These are phyloP conservation scores for Alternaria alternata DNA, from an alignment of 2,329 filamentous ascomycete species.

Conservation along the genomic window DNA sequence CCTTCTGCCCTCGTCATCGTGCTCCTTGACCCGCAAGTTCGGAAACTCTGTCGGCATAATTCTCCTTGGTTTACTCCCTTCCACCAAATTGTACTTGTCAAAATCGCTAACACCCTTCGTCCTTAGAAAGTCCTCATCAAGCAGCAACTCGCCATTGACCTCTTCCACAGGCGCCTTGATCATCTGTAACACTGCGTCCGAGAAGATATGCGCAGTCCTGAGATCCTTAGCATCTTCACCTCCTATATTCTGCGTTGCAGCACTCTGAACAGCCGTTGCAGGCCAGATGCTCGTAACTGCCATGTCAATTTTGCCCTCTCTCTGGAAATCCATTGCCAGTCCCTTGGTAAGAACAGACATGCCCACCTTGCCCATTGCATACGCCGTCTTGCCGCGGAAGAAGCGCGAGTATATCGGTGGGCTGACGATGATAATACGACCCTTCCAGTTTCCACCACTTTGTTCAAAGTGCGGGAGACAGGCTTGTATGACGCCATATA, in stretches of 20 bases:
- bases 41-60: slow-evolving; percentile 81
- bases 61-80: slow-evolving; percentile 69
- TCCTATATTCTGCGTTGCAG: slow-evolving; percentile 67
- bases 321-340: slow-evolving; percentile 79
- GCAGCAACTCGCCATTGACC: slow-evolving; percentile 75
- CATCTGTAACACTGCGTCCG: slow-evolving; percentile 79
- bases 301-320: slow-evolving; percentile 72
- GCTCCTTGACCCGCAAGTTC: slow-evolving; percentile 75
- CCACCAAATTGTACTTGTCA: slow-evolving; percentile 73
- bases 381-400: slow-evolving; percentile 85
- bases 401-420: slow-evolving; percentile 88
- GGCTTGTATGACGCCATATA: slow-evolving; percentile 77
- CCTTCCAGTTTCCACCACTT: slow-evolving; percentile 60
- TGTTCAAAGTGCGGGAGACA: slow-evolving; percentile 70
- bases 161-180: slow-evolving; percentile 64
- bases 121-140: slow-evolving; percentile 84
- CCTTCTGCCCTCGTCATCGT: slow-evolving; percentile 78
- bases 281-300: slow-evolving; percentile 86
- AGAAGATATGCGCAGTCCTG: slow-evolving; percentile 76
- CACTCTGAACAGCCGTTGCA: slow-evolving; percentile 78
- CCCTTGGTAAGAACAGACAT: slow-evolving; percentile 86
- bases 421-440: slow-evolving; percentile 78
- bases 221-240: slow-evolving; percentile 63
- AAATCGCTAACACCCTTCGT: slow-evolving; percentile 74
- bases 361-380: slow-evolving; percentile 78